Evolutionary conservation across 345 rosid genomes (phyloP), one percentile per base, ranked within the genome.

Genomic region (Anacardium occidentale): DNA sequence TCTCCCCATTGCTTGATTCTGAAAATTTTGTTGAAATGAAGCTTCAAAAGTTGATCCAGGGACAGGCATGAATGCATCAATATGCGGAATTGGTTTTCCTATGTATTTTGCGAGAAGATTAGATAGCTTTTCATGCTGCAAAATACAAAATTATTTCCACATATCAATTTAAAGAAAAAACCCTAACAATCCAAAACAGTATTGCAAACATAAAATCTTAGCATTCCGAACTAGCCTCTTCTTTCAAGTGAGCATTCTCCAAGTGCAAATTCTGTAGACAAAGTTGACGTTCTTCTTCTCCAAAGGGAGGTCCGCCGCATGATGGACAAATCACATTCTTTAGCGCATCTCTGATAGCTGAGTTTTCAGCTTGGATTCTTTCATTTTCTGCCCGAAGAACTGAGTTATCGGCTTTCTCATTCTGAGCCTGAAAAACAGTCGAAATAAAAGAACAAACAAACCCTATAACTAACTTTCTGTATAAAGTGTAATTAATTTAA

Each of bases 291-390:
- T 79, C 84, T 57, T 86, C 89, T 52, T 62, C 81, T 0, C 85
- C 90, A 10, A 79, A 72, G 5, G 90, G 81, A 8, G 92, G 89
- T 34, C 95, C 97, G 1, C 91, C 94, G 62, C 98, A 93, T 53
- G 81, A 12, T 7, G 88, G 90, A 71, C 98, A 93, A 7, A 77
- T 72, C 52, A 83, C 85, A 29, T 81, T 88, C 60, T 75, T 84
- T 32, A 93, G 61, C 2, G 87, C 89, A 68, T 88, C 91, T 26
- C 60, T 64, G 40, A 91, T 80, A 2, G 89, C 83, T 0, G 73
- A 58, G 61, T 89, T 93, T 57, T 91, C 97, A 40, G 71, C 73
- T 22, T 56, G 75, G 3, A 91, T 76, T 57, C 71, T 80, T 53
- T 91, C 88, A 24, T 91, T 91, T 68, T 91, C 91, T 9, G 76